Conservation (phyloP, 306 rosid species). For the Quercus gilva region DNA sequence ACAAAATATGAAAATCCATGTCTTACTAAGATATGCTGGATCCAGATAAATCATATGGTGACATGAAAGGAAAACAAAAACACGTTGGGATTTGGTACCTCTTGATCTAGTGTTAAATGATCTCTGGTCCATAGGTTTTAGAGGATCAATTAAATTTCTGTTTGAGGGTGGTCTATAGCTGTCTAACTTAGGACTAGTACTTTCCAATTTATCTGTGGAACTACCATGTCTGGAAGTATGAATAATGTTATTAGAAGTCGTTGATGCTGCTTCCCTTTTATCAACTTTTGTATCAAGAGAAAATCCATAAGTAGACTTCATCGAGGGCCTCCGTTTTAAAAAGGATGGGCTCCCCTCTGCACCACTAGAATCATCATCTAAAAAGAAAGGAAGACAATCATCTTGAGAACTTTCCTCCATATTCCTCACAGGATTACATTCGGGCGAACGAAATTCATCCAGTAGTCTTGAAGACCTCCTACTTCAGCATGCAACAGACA, state of each 20-base stretch:
- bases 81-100: conserved; percentile 41
- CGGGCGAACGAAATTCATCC: conserved; percentile 51
- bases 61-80: conserved; percentile 16
- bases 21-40: conserved; percentile 17
- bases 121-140: conserved; percentile 41
- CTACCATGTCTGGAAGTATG: conserved; percentile 39
- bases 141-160: conserved; percentile 41
- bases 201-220: conserved; percentile 48
- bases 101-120: conserved; percentile 41
- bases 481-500: conserved; percentile 39
- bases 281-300: conserved; percentile 55
- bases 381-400: conserved; percentile 78
- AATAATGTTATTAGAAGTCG: conserved; percentile 36
- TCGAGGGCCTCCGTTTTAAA: conserved; percentile 54
- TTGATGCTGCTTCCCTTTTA: conserved; percentile 45
- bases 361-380: conserved; percentile 86
- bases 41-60: conserved; percentile 19
- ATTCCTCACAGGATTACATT: conserved; percentile 42
- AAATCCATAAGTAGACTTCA: conserved; percentile 82
- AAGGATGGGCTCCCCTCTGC: conserved; percentile 73
- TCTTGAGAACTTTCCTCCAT: conserved; percentile 73
- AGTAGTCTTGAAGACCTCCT: conserved; percentile 52
- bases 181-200: conserved; percentile 39
- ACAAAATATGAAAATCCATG: neutral
- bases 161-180: conserved; percentile 42